These are phyloP conservation scores for Endotrypanum monterogeii DNA, from an alignment of 208 protist species.

Conservation along the genomic window DNA sequence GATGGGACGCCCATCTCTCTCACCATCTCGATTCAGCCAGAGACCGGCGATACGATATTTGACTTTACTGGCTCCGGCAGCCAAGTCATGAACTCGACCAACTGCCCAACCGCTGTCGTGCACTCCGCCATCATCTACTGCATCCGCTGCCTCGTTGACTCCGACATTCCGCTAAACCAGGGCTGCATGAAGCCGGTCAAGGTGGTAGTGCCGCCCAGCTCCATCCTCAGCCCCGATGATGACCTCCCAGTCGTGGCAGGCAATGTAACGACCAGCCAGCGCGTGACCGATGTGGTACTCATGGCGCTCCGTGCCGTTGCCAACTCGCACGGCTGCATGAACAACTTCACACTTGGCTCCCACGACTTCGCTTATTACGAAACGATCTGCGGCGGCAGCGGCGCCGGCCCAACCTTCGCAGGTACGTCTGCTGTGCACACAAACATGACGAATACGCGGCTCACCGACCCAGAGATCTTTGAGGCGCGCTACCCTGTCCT, in stretches of 20 bases:
- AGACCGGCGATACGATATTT: conserved; percentile 78
- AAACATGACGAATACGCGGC: conserved; percentile 98
- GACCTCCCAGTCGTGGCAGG: conserved; percentile 95
- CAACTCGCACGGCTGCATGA: conserved; percentile 92
- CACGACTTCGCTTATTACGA: conserved; percentile 94
- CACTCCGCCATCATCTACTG: conserved; percentile 94
- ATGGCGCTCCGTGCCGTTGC: conserved; percentile 90
- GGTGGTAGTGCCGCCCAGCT: conserved; percentile 68
- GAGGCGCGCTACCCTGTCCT: conserved; percentile 94
- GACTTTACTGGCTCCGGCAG: conserved; percentile 93
- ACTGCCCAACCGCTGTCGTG: conserved; percentile 92
- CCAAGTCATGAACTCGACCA: conserved; percentile 93
- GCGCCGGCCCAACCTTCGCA: conserved; percentile 88
- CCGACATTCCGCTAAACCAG: conserved; percentile 96
- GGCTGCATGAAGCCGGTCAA: conserved; percentile 91
- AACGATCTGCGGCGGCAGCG: conserved; percentile 95
- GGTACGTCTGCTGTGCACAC: conserved; percentile 92
- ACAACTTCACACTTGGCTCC: conserved; percentile 97
- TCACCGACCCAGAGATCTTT: conserved; percentile 94
- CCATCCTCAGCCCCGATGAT: conserved; percentile 82
- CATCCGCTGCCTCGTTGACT: conserved; percentile 92
- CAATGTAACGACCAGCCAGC: conserved; percentile 95
- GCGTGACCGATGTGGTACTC: conserved; percentile 95
- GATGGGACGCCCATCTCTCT: conserved; percentile 92
- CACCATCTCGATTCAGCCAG: conserved; percentile 73